Base-by-base conservation (phyloP, 1,139 yeast genomes). In the Blastobotrys arbuscula region DNA sequence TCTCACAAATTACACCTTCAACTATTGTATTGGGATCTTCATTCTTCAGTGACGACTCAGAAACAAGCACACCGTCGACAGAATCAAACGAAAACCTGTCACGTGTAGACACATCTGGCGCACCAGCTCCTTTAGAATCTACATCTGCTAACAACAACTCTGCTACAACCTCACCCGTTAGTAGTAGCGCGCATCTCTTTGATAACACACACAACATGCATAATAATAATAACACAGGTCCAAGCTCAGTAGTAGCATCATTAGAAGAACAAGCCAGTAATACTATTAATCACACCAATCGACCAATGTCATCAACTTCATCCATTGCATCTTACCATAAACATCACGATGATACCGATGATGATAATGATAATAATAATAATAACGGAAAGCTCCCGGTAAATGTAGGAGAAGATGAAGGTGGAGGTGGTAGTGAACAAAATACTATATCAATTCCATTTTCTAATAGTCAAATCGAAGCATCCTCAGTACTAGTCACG, bases 11-110 rank as follows among this genome's bases (percentile, higher is more conserved):
- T 31, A 57, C 60, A 15, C 53, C 60, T n/a, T 55, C 60, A 19
- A 57, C 60, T 18, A 57, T 57, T 30, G 58, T 57, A 36, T 47
- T 57, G 45, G 60, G 60, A 21, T 53, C 59, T 16, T 51, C 56
- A 19, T 39, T 33, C 28, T 41, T 42, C 20, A 35, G 21, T 15
- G 39, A 33, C 36, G 39, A 35, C 3, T 35, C 39, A 16, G 39
- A 35, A n/a, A 35, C 39, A 35, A 35, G 6, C 5, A n/a, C 36
- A 38, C 12, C 42, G 16, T 6, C 39, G 8, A n/a, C 39, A 36
- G 20, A 12, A 18, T 18, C 23, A 10, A 26, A 26, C 13, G 31
- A 13, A 26, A 9, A 9, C 12, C 12, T 13, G 18, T 26, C n/a
- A 16, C 21, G n/a, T 9, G 20, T 36, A 18, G 39, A 36, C 39